Evolutionary conservation across 345 rosid genomes (phyloP).

Genomic region (Geranium rotundifolium): DNA sequence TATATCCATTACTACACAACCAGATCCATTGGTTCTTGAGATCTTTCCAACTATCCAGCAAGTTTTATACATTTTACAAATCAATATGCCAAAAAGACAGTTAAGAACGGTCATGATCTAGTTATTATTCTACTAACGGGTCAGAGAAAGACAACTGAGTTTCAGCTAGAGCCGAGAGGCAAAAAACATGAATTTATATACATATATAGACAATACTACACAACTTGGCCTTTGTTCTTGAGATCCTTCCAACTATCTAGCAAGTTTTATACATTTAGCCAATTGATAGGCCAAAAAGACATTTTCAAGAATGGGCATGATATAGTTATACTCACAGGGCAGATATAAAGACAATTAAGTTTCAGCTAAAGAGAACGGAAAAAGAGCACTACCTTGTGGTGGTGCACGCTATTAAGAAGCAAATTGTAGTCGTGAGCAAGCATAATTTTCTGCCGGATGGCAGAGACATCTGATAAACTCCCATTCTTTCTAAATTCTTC

Average conservation of each 20-base stretch:
- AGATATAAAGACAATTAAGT: not conserved
- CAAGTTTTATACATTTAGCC: not conserved
- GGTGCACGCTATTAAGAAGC: conserved; percentile 63
- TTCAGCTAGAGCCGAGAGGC: no score
- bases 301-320: not conserved
- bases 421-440: conserved; percentile 57
- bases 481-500: conserved; percentile 45
- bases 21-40: no score
- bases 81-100: no score
- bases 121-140: not conserved
- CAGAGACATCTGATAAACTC: conserved; percentile 19
- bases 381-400: conserved; percentile 52
- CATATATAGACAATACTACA: no score
- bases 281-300: no score
- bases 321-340: not conserved
- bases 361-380: not conserved
- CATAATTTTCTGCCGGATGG: conserved; percentile 38
- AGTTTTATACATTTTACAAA: no score
- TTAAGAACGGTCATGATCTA: not conserved
- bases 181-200: no score
- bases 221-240: not conserved
- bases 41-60: no score
- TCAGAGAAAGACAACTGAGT: not conserved
- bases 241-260: not conserved
- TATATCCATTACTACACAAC: no score